phyloP scores from a whole-genome alignment of 2,329 filamentous ascomycete species.

The Verticillium albo-atrum region DNA sequence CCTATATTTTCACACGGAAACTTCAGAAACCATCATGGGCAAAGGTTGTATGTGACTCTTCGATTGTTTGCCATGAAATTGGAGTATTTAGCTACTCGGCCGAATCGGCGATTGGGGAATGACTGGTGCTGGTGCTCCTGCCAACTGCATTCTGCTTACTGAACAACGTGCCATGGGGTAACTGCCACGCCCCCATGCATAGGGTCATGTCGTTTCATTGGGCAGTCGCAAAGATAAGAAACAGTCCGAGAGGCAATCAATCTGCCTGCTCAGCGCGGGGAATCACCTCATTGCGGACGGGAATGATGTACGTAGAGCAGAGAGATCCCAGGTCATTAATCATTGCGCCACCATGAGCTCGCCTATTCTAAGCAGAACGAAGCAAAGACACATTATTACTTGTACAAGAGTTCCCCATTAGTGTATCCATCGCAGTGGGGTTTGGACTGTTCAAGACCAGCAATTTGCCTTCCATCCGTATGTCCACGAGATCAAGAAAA shows the following conservation, averaged over 20 bases:
- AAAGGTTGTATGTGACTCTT: too few species aligned
- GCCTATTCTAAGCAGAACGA: neutral
- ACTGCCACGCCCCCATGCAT: neutral
- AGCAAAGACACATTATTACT: neutral
- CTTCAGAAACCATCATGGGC: too few species aligned
- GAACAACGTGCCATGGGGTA: neutral
- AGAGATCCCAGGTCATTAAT: neutral
- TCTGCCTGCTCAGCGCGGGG: neutral
- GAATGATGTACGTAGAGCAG: neutral
- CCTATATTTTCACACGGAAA: too few species aligned
- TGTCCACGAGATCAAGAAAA: constrained; percentile 56
- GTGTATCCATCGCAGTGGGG: neutral
- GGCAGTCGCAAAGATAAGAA: neutral
- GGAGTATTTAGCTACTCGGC: too few species aligned
- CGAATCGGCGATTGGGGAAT: too few species aligned
- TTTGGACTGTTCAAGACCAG: neutral
- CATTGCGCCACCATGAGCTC: neutral
- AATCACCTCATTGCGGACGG: neutral
- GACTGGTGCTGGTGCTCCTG: neutral
- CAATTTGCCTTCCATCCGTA: neutral
- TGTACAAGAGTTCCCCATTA: neutral
- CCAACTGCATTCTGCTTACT: neutral
- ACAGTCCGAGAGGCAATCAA: neutral
- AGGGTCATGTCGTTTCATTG: neutral
- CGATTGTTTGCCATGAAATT: too few species aligned